phyloP scores from a whole-genome alignment of 2,329 filamentous ascomycete genomes.

The Teratosphaeria viscida region DNA sequence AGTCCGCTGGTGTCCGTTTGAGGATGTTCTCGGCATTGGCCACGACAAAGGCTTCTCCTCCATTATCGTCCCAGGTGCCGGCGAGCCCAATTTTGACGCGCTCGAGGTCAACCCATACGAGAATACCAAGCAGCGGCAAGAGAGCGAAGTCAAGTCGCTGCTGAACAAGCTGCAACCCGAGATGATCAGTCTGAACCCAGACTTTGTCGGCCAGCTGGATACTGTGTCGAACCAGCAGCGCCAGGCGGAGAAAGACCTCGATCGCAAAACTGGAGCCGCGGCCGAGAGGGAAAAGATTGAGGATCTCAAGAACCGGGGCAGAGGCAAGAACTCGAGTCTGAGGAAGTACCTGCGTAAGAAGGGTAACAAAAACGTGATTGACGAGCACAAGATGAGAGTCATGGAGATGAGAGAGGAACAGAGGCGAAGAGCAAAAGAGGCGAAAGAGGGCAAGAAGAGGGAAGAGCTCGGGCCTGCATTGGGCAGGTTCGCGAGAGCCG shows the following conservation, averaged over 20 bases:
- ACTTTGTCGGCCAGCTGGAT: conserved; percentile 83
- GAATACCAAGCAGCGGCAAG: conserved; percentile 81
- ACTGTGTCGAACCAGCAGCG: conserved; percentile 68
- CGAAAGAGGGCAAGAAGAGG: conserved; percentile 57
- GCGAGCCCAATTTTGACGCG: conserved; percentile 92
- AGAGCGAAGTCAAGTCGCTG: conserved; percentile 77
- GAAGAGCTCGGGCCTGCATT: conserved; percentile 75
- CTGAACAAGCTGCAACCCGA: conserved; percentile 93
- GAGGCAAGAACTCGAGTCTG: conserved; percentile 82
- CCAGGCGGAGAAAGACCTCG: conserved; percentile 67
- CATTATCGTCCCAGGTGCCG: conserved; percentile 85
- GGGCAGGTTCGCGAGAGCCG: conserved; percentile 71
- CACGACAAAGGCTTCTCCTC: conserved; percentile 82
- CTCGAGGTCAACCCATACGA: conserved; percentile 94
- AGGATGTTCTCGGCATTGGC: conserved; percentile 79
- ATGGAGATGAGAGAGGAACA: conserved; percentile 67
- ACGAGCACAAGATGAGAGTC: conserved; percentile 81
- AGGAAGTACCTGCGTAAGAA: conserved; percentile 87
- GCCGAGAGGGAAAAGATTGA: conserved; percentile 46
- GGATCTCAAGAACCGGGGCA: conserved; percentile 61
- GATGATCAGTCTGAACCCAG: conserved; percentile 91
- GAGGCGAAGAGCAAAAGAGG: conserved; percentile 58
- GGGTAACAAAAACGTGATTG: conserved; percentile 84
- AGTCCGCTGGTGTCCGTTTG: conserved; percentile 85
- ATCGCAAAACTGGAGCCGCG: conserved; percentile 44